These are phyloP conservation scores for Claviceps cyperi DNA, from an alignment of 2,329 filamentous ascomycete species.

Conservation along the genomic window DNA sequence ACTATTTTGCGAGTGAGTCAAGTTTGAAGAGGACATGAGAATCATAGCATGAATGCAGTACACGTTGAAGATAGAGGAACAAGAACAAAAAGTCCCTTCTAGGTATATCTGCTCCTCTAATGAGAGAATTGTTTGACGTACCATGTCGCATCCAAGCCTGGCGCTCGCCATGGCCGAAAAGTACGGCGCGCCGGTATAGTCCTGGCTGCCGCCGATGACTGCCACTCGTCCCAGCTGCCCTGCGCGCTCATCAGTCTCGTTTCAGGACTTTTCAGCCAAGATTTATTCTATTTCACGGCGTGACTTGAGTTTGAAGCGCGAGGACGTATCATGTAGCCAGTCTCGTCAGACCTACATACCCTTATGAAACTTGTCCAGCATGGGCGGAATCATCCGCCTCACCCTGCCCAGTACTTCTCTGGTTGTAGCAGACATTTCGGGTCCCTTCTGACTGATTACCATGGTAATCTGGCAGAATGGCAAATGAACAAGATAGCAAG, in stretches of 20 bases:
- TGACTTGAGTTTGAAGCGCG: not conserved
- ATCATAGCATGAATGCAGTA: not conserved
- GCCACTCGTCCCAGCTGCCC: slow-evolving; percentile 84
- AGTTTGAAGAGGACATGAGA: not conserved
- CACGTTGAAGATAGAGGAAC: too few species aligned
- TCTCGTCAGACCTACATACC: slow-evolving; percentile 32
- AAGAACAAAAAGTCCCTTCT: too few species aligned
- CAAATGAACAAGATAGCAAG: not conserved
- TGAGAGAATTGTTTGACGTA: slow-evolving; percentile 22
- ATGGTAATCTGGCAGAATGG: slow-evolving; percentile 8
- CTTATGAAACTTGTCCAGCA: slow-evolving; percentile 94
- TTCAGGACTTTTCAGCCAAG: not conserved
- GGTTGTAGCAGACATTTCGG: slow-evolving; percentile 52
- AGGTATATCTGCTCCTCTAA: not conserved
- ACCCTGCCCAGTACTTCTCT: slow-evolving; percentile 67
- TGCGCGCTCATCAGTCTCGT: slow-evolving; percentile 21
- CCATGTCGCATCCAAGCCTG: slow-evolving; percentile 79
- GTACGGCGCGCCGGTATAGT: slow-evolving; percentile 95
- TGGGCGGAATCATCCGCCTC: slow-evolving; percentile 80
- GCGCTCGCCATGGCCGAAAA: slow-evolving; percentile 97
- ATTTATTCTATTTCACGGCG: too few species aligned
- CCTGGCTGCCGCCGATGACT: slow-evolving; percentile 87
- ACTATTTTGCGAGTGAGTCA: slow-evolving; percentile 30
- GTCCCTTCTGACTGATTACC: slow-evolving; percentile 10
- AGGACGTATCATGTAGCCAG: not conserved